These are phyloP conservation scores for Termitomyces sp. DNA, from an alignment of 768 basidiomycete genomes.

Conservation along the genomic window DNA sequence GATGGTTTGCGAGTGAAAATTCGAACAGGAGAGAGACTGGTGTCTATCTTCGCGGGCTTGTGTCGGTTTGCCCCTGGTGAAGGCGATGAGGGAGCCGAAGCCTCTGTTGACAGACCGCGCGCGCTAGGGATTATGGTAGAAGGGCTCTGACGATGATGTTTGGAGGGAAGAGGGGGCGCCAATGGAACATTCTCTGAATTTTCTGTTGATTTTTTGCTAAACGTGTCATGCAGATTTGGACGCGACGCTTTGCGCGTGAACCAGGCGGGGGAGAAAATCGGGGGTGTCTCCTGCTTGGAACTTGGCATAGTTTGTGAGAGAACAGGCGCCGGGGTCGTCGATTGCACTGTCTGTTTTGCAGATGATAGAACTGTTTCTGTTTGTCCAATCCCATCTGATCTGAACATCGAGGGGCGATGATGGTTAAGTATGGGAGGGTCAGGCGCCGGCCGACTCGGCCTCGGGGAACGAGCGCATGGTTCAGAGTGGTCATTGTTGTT, in stretches of 20 bases:
- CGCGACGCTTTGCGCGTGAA: conserved; percentile 8
- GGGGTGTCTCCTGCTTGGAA: neutral
- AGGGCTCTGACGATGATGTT: conserved; percentile 1
- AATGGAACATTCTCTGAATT: neutral
- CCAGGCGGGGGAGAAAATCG: conserved; percentile 1
- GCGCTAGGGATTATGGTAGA: conserved; percentile 1
- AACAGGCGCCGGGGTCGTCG: neutral
- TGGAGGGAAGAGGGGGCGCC: neutral
- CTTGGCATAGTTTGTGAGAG: neutral
- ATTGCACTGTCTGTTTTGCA: neutral
- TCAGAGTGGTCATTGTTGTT: neutral
- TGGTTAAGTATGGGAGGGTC: neutral
- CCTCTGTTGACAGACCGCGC: neutral
- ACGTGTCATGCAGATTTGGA: neutral
- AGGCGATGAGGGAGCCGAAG: neutral
- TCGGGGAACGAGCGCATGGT: neutral
- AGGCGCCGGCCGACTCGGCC: neutral
- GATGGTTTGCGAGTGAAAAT: conserved; percentile 8
- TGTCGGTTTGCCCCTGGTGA: neutral
- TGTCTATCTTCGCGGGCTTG: conserved; percentile 7
- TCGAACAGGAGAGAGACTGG: conserved; percentile 1
- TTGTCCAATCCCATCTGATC: neutral
- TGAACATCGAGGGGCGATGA: neutral
- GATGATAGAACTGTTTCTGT: neutral
- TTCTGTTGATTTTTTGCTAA: neutral